Evolutionary conservation across 805 yeast genomes (phyloP), one percentile per base, ranked within the genome.

Genomic region (Barnettozyma populi): DNA sequence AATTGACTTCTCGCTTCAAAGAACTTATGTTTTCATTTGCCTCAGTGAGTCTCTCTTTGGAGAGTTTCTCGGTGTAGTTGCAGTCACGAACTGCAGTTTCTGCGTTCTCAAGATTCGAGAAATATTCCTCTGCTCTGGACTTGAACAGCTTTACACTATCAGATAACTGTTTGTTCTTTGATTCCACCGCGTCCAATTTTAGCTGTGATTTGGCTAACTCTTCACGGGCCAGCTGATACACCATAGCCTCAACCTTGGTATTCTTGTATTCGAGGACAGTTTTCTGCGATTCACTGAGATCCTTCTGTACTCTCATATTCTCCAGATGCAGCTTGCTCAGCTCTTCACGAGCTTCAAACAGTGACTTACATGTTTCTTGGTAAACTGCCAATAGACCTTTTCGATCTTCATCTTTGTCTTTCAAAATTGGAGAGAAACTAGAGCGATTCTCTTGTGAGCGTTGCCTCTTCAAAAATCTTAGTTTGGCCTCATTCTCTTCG

Each of bases 91-190:
- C 78, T 5, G 87, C 85, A 43, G 82, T 73, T 60, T 90, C 96
- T 2, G 94, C 90, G 43, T 78, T 75, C 57, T 89, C 95, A 23
- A 90, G 70, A 57, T 86, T 86, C 48, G 73, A 72, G 55, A 75
- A 79, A 61, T 87, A 85, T 51, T 82, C 85, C 32, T 86, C 90
- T 31, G 95, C 80, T 51, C 95, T 76, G 16, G 71, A 65, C 59
- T 81, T 84, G 65, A 86, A 89, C 29, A 84, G 68, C 35, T 77
- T 78, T 19, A 84, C 67, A 27, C 78, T 74, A 35, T 75, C 72
- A 1, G 71, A 61, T 27, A 88, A 66, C 27, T 87, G 83, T 2
- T 61, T 57, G 54, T 79, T 82, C 56, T 79, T 82, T n/a, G 71
- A 61, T 36, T 70, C 72, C 14, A 84, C 64, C 2, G 82, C 74